These are phyloP conservation scores for Austroboletus eburneus DNA, from an alignment of 768 basidiomycete species.

Conservation along the genomic window DNA sequence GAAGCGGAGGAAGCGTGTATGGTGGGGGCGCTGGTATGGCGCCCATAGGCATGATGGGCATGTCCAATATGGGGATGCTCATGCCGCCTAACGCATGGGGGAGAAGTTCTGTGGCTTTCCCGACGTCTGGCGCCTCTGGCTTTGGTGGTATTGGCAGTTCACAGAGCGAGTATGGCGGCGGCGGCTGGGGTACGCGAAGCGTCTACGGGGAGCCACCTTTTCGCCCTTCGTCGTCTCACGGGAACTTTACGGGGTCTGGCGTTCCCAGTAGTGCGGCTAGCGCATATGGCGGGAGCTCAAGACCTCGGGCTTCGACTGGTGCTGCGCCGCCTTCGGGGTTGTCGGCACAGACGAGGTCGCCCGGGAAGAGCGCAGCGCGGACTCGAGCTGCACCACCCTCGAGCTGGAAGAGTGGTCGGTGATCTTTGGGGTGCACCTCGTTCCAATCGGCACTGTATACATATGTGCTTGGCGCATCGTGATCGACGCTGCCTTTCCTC, in stretches of 20 bases:
- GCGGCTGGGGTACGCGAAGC: constrained; percentile 54
- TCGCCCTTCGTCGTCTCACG: constrained; percentile 35
- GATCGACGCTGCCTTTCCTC: too few species aligned
- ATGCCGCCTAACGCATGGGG: constrained; percentile 39
- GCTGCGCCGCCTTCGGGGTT: constrained; percentile 20
- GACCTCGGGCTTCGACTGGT: constrained; percentile 35
- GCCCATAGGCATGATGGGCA: constrained; percentile 40
- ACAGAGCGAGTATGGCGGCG: constrained; percentile 62
- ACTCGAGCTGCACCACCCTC: constrained; percentile 50
- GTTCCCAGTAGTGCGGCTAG: constrained; percentile 15
- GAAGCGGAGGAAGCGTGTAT: constrained; percentile 44
- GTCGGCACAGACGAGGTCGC: constrained; percentile 1
- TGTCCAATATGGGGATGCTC: constrained; percentile 37
- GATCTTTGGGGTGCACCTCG: too few species aligned
- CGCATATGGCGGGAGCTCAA: constrained; percentile 17
- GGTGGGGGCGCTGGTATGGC: constrained; percentile 35
- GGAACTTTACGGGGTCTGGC: constrained; percentile 1
- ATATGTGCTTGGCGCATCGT: too few species aligned
- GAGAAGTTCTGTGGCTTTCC: constrained; percentile 47
- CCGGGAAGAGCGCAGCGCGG: constrained; percentile 21
- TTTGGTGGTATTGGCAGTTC: constrained; percentile 52
- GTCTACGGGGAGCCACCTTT: constrained; percentile 71
- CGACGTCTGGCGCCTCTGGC: constrained; percentile 46
- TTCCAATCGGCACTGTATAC: too few species aligned
- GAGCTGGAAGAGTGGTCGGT: constrained; percentile 49